Evolutionary conservation across 192 early-diverging fungal genomes (phyloP).

Genomic region (Spizellomyces sp.): DNA sequence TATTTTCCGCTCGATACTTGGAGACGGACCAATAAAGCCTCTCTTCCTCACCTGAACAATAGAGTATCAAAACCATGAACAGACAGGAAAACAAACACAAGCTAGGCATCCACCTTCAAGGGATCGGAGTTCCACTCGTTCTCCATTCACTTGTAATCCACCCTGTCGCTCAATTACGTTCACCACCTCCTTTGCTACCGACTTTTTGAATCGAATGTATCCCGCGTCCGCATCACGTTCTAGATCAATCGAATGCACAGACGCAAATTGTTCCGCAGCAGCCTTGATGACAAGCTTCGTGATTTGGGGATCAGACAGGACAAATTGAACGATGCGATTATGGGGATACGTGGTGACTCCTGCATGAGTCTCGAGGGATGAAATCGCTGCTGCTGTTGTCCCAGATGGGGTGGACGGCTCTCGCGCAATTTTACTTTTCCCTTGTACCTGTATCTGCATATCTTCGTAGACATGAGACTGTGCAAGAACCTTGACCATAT

Average conservation of each 20-base stretch:
- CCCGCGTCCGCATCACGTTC: conserved; percentile 11
- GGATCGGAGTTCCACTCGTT: neutral
- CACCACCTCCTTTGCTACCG: conserved; percentile 20
- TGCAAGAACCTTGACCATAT: conserved; percentile 29
- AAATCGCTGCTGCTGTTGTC: neutral
- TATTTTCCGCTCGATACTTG: neutral
- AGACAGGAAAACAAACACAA: neutral
- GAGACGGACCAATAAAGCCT: conserved; percentile 27
- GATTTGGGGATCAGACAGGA: conserved; percentile 2
- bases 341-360: conserved; percentile 9
- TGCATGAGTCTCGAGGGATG: conserved; percentile 13
- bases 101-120: conserved; percentile 3
- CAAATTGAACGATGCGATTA: conserved; percentile 17
- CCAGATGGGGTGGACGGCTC: neutral
- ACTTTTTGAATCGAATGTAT: conserved; percentile 20
- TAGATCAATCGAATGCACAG: conserved; percentile 19
- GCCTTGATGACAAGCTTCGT: conserved; percentile 8
- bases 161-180: conserved; percentile 12
- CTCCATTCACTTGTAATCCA: conserved; percentile 18
- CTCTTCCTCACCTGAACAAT: conserved; percentile 25
- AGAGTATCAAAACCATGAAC: neutral
- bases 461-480: conserved; percentile 29
- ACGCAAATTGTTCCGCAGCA: conserved; percentile 9
- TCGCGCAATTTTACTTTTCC: neutral
- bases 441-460: conserved; percentile 13